Percentiles rank a stretch among this genome's conserved stretches.
phyloP scores from a whole-genome alignment of 225 moss, liverwort and hornwort genomes.

The Physcomitrium patens region DNA sequence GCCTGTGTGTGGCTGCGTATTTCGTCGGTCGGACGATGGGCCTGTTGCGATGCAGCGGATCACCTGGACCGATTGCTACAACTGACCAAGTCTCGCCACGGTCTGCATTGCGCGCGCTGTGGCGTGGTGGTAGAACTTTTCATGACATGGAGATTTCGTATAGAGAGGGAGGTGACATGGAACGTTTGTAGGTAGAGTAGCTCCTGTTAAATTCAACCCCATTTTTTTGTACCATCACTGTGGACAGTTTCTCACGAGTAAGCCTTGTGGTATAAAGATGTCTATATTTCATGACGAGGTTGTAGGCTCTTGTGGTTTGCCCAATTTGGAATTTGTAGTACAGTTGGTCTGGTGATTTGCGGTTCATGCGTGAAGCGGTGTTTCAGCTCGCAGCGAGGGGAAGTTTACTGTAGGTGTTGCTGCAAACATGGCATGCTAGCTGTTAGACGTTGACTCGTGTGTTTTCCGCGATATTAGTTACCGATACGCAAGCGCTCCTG shows the following conservation, averaged over 20 bases:
- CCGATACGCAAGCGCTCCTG: no score
- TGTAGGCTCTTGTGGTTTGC: background rate
- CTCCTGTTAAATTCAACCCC: conserved; percentile 58
- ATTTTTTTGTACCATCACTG: conserved; percentile 68
- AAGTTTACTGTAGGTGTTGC: no score
- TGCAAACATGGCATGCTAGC: no score
- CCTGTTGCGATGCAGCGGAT: conserved; percentile 31
- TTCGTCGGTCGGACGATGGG: conserved; percentile 42
- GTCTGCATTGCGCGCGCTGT: conserved; percentile 28
- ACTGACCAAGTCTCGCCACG: conserved; percentile 40
- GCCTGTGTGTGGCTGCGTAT: conserved; percentile 44
- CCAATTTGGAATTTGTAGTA: no score
- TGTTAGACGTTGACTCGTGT: no score
- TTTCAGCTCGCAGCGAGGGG: no score
- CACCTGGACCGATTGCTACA: conserved; percentile 34
- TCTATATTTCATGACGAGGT: conserved; percentile 41
- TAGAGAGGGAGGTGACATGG: conserved; percentile 38
- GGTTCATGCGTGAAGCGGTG: no score
- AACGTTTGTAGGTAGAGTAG: conserved; percentile 53
- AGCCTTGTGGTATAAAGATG: conserved; percentile 48
- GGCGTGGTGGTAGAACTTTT: conserved; percentile 42
- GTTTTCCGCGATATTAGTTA: no score
- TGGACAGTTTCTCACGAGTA: conserved; percentile 33
- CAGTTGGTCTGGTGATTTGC: no score
- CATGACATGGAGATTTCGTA: conserved; percentile 46